A percentile compares a stretch with the other conserved stretches of the same genome.
phyloP scores from a whole-genome alignment of 148 eudicot species.

The Camellia granthamiana region DNA sequence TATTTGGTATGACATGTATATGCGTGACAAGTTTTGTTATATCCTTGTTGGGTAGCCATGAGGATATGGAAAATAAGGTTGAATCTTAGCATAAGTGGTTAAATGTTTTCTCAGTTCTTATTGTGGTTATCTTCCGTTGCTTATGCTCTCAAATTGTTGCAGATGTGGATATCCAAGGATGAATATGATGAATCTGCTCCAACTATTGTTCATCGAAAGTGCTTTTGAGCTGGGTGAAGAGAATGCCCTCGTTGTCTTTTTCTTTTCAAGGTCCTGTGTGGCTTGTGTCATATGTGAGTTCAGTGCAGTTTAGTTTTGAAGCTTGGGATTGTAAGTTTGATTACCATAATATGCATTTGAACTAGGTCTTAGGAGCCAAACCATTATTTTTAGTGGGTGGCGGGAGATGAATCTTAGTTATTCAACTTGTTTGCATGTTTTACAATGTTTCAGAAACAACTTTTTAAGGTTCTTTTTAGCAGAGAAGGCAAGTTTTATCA shows the following conservation, averaged over 20 bases:
- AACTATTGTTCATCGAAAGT: constrained; percentile 25
- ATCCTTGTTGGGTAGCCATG: neutral
- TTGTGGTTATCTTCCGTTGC: neutral
- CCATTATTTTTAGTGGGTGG: constrained; percentile 6
- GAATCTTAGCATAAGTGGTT: too few species aligned
- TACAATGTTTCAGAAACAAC: neutral
- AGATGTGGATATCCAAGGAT: constrained; percentile 30
- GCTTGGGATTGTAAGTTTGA: constrained; percentile 13
- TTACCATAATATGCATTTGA: constrained; percentile 1
- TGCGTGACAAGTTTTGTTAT: neutral
- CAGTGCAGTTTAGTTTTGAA: constrained; percentile 5
- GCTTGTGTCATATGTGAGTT: constrained; percentile 9
- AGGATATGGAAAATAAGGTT: neutral
- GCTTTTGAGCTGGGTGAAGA: constrained; percentile 17
- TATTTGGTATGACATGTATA: neutral
- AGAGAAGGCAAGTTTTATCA: constrained; percentile 9
- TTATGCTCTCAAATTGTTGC: constrained; percentile 5
- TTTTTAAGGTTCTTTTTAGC: neutral
- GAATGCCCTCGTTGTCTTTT: neutral
- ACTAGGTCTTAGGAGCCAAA: constrained; percentile 8
- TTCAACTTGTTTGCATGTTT: neutral
- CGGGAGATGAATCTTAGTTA: constrained; percentile 3
- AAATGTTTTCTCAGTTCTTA: neutral
- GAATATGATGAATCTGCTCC: constrained; percentile 30
- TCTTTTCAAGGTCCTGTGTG: neutral